Percentiles rank a stretch among this genome's conserved stretches.
phyloP scores from a whole-genome alignment of 345 rosid genomes.

The Heritiera littoralis region DNA sequence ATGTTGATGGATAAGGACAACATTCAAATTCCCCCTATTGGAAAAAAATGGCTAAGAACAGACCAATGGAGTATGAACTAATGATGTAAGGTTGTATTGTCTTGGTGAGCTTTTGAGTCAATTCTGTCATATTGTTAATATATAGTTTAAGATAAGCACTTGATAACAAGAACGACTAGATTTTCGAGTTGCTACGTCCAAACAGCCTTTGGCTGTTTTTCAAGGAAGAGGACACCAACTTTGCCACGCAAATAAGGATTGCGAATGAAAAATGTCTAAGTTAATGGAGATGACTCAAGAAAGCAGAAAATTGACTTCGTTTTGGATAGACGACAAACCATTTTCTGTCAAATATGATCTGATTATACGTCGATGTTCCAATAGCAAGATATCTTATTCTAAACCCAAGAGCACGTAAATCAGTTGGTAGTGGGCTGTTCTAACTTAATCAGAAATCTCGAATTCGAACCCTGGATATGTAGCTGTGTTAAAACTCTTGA shows the following conservation, averaged over 20 bases:
- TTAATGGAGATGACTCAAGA: slow-evolving; percentile 35
- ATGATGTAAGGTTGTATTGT: background rate
- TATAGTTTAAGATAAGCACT: slow-evolving; percentile 3
- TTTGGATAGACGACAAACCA: slow-evolving; percentile 13
- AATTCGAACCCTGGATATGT: too few relatives aligned
- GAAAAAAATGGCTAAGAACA: background rate
- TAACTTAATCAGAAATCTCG: too few relatives aligned
- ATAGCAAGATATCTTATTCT: background rate
- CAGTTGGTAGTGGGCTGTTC: too few relatives aligned
- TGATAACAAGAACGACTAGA: slow-evolving; percentile 18
- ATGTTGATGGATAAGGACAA: background rate
- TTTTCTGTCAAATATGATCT: slow-evolving; percentile 19
- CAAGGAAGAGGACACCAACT: background rate
- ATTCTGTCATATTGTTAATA: background rate
- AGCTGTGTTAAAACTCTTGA: too few relatives aligned
- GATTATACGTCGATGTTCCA: slow-evolving; percentile 31
- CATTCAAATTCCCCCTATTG: background rate
- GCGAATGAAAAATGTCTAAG: background rate
- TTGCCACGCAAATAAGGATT: slow-evolving; percentile 6
- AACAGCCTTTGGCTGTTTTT: background rate
- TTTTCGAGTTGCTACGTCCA: background rate
- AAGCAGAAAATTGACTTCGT: slow-evolving; percentile 16
- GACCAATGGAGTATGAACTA: background rate
- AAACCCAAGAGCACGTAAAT: too few relatives aligned
- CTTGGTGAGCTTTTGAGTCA: slow-evolving; percentile 1